Evolutionary conservation across 192 early-diverging fungal genomes (phyloP), one percentile per base, ranked within the genome.

Genomic region (Thamnidium elegans): DNA sequence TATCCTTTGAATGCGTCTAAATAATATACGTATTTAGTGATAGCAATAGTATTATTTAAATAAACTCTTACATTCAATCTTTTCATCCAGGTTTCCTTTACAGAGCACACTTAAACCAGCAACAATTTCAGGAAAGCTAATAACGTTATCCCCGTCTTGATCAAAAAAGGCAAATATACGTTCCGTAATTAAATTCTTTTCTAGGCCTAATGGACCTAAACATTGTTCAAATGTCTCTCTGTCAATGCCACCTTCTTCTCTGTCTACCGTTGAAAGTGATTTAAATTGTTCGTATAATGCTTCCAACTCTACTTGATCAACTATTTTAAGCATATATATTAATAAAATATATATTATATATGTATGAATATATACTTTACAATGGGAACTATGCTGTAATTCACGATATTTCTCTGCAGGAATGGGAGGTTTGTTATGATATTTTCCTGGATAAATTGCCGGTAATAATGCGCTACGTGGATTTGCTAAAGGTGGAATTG

Each of bases 141-240:
- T 89, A 13, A 84, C 69, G 19, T 72, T 79, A 70, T 99, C 90
- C 3, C 73, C 61, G 72, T 99, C 89, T 31, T 81, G 87, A 66
- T 99, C 96, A 78, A 92, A 97, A 60, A 94, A 96, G 0, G 76
- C 71, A 69, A 96, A 99, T 45, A 97, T 88, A 1, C 95, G 84
- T 30, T 87, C 86, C 4, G 87, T 90, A 55, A 99, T 89, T 32
- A 97, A 76, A 47, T 95, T 92, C 59, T 90, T 87, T 21, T 89
- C 85, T 21, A 91, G 65, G 53, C 92, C 93, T 21, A 94, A 81
- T 17, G 89, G 89, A 1, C 96, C 95, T 15, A 99, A 76, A 44
- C 93, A 97, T 63, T 78, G 72, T 70, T 91, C 89, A 78, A 96
- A 99, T 2, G 88, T 90, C 21, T 80, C 78, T 19, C 80, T 78